Base-by-base conservation (phyloP, 208 protist species). In the Herpetomonas samuelpessoai region DNA sequence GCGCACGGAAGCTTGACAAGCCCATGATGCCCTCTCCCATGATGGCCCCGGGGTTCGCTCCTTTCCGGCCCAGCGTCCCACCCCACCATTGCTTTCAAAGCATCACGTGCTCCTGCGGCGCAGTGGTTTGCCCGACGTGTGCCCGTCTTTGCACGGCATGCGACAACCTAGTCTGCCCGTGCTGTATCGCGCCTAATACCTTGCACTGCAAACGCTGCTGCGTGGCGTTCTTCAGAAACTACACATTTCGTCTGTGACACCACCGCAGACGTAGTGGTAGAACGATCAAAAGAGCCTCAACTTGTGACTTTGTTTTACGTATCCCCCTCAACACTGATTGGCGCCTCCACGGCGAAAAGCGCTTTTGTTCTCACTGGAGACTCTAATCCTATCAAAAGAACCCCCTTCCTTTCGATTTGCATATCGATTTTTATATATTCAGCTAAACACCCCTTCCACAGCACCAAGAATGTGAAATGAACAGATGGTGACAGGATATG, bases 181-280 rank as follows among this genome's bases (percentile, higher is more conserved):
- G 62, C 29, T 95, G 85, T 50, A 57, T 92, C 21, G 65, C 76
- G 4, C 38, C 71, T 2, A 65, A 66, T 27, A 86, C 88, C 81
- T 66, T 68, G n/a, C 83, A 91, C 57, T 92, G 85, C 67, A 79
- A 75, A 48, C 62, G 65, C 6, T 95, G 88, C 65, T 91, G 80
- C 64, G 39, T 79, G 7, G 81, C 78, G 16, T 92, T 72, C 56
- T 81, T 95, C 68, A 69, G 52, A 1, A 87, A 81, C 49, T 57
- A 62, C 21, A 48, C 71, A 21, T 63, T 76, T 29, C 60, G 68
- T 46, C 57, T 94, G 19, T 94, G 62, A 86, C 18, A 2, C n/a
- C n/a, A n/a, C n/a, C n/a, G n/a, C n/a, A n/a, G n/a, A n/a, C n/a
- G n/a, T n/a, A n/a, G n/a, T n/a, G n/a, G n/a, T n/a, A n/a, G n/a